Evolutionary conservation across 352 stramenopile genomes (phyloP).

Genomic region (Phytophthora podocarpi): DNA sequence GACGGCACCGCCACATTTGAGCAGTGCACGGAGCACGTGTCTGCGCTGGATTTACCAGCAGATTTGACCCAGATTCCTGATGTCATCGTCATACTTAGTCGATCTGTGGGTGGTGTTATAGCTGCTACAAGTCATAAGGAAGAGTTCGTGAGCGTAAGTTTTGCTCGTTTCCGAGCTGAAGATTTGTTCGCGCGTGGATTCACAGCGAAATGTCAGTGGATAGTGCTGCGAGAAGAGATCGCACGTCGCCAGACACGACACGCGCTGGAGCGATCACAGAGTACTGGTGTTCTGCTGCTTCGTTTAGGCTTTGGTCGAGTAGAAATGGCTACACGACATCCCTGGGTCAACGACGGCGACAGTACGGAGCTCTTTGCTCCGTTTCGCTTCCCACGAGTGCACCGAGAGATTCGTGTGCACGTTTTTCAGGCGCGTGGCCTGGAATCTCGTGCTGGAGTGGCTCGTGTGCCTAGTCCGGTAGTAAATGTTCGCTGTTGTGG

Average conservation of each 20-base stretch:
- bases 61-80: constrained; percentile 77
- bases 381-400: constrained; percentile 52
- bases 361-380: constrained; percentile 39
- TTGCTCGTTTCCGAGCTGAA: constrained; percentile 43
- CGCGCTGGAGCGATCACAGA: constrained; percentile 57
- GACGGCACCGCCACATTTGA: constrained; percentile 58
- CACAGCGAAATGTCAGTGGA: constrained; percentile 51
- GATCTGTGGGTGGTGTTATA: constrained; percentile 33
- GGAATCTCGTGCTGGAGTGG: constrained; percentile 46
- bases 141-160: constrained; percentile 64
- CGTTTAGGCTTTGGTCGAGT: constrained; percentile 69
- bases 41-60: constrained; percentile 55
- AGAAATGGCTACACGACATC: constrained; percentile 61
- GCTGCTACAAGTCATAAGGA: constrained; percentile 44
- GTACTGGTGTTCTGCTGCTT: constrained; percentile 55
- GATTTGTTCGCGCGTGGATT: constrained; percentile 57
- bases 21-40: constrained; percentile 48
- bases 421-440: constrained; percentile 83
- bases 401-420: constrained; percentile 79
- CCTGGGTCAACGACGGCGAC: constrained; percentile 50
- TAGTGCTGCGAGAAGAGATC: constrained; percentile 64
- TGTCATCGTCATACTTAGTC: constrained; percentile 68
- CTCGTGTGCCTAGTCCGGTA: constrained; percentile 72
- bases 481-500: constrained; percentile 81
- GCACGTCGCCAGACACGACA: constrained; percentile 60